These are phyloP conservation scores for Penicilliopsis zonata DNA, from an alignment of 495 filamentous ascomycete genomes.

Conservation along the genomic window DNA sequence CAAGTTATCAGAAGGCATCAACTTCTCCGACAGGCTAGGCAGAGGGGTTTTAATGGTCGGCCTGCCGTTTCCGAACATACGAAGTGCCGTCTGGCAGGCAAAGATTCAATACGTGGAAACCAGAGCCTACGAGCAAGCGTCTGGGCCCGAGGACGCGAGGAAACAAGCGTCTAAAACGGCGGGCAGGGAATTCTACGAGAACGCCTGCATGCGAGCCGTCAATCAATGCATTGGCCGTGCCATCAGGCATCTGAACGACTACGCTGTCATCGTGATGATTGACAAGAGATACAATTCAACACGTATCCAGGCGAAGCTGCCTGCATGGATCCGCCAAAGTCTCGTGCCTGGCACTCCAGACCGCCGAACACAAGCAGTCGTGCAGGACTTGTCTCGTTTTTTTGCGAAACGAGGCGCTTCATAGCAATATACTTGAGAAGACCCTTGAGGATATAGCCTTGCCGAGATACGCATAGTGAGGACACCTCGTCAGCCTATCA, in stretches of 20 bases:
- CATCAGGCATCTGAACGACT: conserved; percentile 78
- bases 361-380: conserved; percentile 15
- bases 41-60: conserved; percentile 83
- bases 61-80: conserved; percentile 84
- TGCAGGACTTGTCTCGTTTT: conserved; percentile 24
- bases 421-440: not conserved
- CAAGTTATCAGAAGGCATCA: conserved; percentile 93
- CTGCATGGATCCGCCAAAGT: conserved; percentile 68
- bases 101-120: conserved; percentile 79
- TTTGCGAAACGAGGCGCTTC: conserved; percentile 12
- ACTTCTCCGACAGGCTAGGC: conserved; percentile 87
- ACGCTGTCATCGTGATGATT: conserved; percentile 78
- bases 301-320: conserved; percentile 66
- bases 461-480: too few species aligned
- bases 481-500: too few species aligned
- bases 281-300: conserved; percentile 63
- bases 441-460: too few species aligned
- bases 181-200: conserved; percentile 80
- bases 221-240: conserved; percentile 94
- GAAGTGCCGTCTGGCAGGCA: conserved; percentile 83
- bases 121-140: conserved; percentile 37
- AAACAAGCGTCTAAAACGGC: conserved; percentile 44
- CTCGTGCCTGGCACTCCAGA: conserved; percentile 11
- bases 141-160: conserved; percentile 20
- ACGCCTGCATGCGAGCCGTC: conserved; percentile 90